A percentile compares a stretch with the other conserved stretches of the same genome.
phyloP scores from a whole-genome alignment of 495 filamentous ascomycete genomes.

The Haplographium delicatum region DNA sequence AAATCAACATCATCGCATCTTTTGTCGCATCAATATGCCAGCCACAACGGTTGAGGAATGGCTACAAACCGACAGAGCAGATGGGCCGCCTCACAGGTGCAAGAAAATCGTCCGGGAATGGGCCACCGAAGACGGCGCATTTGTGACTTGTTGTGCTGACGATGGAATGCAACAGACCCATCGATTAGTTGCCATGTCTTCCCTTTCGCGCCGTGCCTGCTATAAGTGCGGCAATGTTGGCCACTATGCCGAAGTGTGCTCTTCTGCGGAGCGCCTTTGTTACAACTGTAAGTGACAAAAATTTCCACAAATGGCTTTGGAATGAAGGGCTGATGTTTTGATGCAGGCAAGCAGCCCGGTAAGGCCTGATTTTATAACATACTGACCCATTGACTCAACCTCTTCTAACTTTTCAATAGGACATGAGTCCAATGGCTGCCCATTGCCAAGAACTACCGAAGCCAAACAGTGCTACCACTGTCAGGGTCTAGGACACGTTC shows the following conservation, averaged over 20 bases:
- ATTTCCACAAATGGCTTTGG: not conserved
- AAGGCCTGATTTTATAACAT: constrained; percentile 30
- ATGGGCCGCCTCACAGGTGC: constrained; percentile 29
- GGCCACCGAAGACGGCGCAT: constrained; percentile 27
- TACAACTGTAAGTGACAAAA: constrained; percentile 88
- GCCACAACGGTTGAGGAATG: constrained; percentile 27
- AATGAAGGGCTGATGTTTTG: constrained; percentile 10
- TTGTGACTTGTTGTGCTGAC: constrained; percentile 33
- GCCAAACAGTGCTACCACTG: constrained; percentile 99
- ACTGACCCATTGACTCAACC: not conserved
- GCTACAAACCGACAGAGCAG: constrained; percentile 19
- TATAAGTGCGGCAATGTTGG: constrained; percentile 99
- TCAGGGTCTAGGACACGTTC: constrained; percentile 96
- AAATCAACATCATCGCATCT: constrained; percentile 3
- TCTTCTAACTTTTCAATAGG: constrained; percentile 48
- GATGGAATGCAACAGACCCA: constrained; percentile 34
- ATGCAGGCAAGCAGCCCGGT: constrained; percentile 79
- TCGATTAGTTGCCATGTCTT: constrained; percentile 61
- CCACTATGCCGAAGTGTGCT: constrained; percentile 98
- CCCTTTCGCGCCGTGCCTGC: constrained; percentile 94
- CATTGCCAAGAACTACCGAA: constrained; percentile 92
- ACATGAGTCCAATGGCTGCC: constrained; percentile 97
- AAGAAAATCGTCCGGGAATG: constrained; percentile 31
- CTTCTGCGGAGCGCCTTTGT: constrained; percentile 93
- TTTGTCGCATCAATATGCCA: constrained; percentile 22